A percentile compares a stretch with the other conserved stretches of the same genome.
Evolutionary conservation across 2,329 filamentous ascomycete species (phyloP).

Genomic region (Fusarium tuaranense): DNA sequence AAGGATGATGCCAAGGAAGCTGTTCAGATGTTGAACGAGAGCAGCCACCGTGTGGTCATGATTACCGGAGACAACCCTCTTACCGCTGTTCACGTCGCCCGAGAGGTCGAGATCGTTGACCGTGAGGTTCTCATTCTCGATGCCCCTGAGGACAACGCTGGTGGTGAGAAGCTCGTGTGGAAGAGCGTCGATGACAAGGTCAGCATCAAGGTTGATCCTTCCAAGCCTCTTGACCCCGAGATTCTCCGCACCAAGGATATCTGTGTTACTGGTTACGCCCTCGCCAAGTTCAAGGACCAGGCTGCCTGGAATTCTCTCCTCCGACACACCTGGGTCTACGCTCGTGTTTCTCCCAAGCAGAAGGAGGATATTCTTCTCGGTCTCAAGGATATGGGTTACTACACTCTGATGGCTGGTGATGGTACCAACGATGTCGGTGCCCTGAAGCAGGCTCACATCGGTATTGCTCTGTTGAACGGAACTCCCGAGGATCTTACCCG

Average conservation of each 20-base stretch:
- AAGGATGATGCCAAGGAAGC: conserved; percentile 97
- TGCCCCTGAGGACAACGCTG: conserved; percentile 88
- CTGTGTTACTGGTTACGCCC: conserved; percentile 94
- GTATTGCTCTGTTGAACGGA: conserved; percentile 94
- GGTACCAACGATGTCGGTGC: conserved; percentile 98
- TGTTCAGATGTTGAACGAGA: conserved; percentile 97
- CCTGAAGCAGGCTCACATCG: conserved; percentile 97
- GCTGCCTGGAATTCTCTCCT: conserved; percentile 80
- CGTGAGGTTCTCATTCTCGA: conserved; percentile 95
- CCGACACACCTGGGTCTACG: conserved; percentile 96
- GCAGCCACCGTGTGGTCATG: conserved; percentile 98
- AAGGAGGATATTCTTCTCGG: conserved; percentile 99
- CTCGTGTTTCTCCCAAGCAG: conserved; percentile 96
- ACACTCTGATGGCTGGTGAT: conserved; percentile 98
- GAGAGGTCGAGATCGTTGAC: conserved; percentile 97
- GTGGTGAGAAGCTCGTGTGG: conserved; percentile 88
- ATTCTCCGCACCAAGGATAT: conserved; percentile 90
- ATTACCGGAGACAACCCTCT: conserved; percentile 98
- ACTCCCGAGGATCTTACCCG: conserved; percentile 90
- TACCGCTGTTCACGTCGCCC: conserved; percentile 94
- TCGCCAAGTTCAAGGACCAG: conserved; percentile 89
- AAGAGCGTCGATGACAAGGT: conserved; percentile 92
- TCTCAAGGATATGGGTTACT: conserved; percentile 96
- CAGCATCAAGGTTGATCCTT: conserved; percentile 86
- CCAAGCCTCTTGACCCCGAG: conserved; percentile 80